Percentiles rank a stretch among this genome's conserved stretches.
Evolutionary conservation across 2,329 filamentous ascomycete species (phyloP).

Genomic region (Teratosphaeria destructans): DNA sequence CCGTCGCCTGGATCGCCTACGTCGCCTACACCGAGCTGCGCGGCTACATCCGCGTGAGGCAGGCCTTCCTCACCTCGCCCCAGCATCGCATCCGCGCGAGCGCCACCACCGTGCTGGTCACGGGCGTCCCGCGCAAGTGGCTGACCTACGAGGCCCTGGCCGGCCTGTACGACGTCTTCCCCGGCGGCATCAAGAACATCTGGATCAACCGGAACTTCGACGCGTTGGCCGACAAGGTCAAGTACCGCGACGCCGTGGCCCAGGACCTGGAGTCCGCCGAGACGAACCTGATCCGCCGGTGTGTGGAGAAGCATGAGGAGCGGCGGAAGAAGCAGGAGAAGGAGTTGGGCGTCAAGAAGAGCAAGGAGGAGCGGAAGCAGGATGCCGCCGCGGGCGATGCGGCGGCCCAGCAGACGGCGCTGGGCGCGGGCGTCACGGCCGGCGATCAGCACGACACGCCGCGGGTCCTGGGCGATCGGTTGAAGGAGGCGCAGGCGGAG

Average conservation of each 20-base stretch:
- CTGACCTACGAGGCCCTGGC: conserved; percentile 69
- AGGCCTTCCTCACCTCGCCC: conserved; percentile 88
- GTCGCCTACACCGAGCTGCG: conserved; percentile 79
- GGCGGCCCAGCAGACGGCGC: conserved; percentile 21
- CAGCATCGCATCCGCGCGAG: conserved; percentile 89
- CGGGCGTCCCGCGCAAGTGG: conserved; percentile 84
- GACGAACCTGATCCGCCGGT: conserved; percentile 69
- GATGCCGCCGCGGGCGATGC: conserved; percentile 17
- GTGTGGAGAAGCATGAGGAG: conserved; percentile 67
- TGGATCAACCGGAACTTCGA: conserved; percentile 93
- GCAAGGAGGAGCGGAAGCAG: conserved; percentile 29
- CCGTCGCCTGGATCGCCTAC: conserved; percentile 74
- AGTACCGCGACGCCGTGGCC: conserved; percentile 61
- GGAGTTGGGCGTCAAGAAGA: conserved; percentile 31
- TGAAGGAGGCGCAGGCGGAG: conserved; percentile 13
- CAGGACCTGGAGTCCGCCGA: conserved; percentile 66
- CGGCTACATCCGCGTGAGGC: conserved; percentile 83
- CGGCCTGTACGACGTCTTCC: conserved; percentile 88
- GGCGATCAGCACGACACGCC: conserved; percentile 21
- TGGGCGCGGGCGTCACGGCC: conserved; percentile 21
- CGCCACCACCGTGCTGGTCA: conserved; percentile 89
- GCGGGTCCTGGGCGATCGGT: conserved; percentile 20
- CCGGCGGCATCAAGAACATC: conserved; percentile 86
- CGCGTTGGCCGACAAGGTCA: conserved; percentile 72
- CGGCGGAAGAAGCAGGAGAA: conserved; percentile 44